These are phyloP conservation scores for Tolypocladium endophyticum DNA, from an alignment of 2,329 filamentous ascomycete species.

Conservation along the genomic window DNA sequence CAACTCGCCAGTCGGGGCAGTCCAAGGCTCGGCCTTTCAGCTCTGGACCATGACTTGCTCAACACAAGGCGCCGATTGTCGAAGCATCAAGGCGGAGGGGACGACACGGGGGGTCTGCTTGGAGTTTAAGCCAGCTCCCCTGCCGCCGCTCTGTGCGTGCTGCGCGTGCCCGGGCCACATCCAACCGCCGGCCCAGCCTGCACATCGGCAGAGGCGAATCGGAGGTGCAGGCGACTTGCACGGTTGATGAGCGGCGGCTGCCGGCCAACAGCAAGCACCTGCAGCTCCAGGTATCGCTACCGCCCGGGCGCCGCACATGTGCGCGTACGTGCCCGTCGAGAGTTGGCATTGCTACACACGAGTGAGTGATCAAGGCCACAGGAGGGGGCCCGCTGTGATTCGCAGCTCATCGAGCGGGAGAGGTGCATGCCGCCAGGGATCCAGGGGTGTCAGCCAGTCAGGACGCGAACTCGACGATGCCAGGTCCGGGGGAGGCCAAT, in stretches of 20 bases:
- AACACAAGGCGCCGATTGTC: neutral
- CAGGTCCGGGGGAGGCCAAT: neutral
- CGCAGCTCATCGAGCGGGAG: neutral
- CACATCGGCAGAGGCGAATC: neutral
- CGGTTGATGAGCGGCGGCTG: neutral
- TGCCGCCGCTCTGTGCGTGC: neutral
- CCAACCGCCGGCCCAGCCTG: neutral
- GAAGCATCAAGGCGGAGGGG: neutral
- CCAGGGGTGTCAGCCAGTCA: neutral
- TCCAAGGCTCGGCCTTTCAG: neutral
- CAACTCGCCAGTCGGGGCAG: neutral
- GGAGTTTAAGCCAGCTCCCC: neutral
- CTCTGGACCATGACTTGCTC: neutral
- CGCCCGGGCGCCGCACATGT: neutral
- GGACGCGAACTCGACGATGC: neutral
- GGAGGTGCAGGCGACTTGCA: neutral
- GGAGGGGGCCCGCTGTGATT: neutral
- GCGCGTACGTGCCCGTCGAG: neutral
- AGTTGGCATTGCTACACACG: neutral
- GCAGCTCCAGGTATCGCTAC: neutral
- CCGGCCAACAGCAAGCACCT: neutral
- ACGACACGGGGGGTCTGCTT: neutral
- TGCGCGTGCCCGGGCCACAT: neutral
- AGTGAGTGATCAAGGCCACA: neutral
- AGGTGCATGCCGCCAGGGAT: neutral